phyloP scores from a whole-genome alignment of 2,329 filamentous ascomycete genomes.

The Magnaporthiopsis incrustans region DNA sequence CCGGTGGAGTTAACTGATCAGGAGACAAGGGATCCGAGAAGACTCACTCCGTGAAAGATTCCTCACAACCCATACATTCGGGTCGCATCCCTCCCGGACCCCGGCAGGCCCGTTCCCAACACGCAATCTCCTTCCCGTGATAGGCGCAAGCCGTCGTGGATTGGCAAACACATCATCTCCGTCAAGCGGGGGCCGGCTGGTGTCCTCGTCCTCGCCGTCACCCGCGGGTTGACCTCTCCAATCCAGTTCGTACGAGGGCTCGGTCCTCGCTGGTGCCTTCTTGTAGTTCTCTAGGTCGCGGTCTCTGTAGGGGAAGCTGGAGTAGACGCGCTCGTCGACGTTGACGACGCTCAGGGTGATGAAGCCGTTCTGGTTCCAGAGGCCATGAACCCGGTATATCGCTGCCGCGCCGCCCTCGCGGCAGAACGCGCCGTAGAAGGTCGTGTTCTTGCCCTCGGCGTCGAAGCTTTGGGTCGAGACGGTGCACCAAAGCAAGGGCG shows the following conservation, averaged over 20 bases:
- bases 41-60: constrained; percentile 1
- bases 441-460: background rate
- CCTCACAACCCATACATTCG: constrained; percentile 4
- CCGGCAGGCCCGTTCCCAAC: background rate
- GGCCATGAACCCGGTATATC: background rate
- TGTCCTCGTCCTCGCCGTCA: no score
- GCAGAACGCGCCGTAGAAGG: background rate
- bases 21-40: background rate
- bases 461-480: background rate
- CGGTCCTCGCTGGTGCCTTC: background rate
- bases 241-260: background rate
- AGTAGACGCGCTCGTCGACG: background rate
- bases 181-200: background rate
- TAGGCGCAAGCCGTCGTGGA: background rate
- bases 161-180: background rate
- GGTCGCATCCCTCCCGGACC: background rate
- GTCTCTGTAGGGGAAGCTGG: background rate
- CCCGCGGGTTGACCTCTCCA: no score
- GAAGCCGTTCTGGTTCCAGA: background rate
- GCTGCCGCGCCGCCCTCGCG: background rate
- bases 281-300: background rate
- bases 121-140: background rate
- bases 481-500: background rate
- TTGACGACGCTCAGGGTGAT: constrained; percentile 1
- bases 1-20: background rate